Percentiles rank a stretch among this genome's conserved stretches.
Conservation (phyloP, 1,139 yeast genomes). For the Blastobotrys illinoisensis region DNA sequence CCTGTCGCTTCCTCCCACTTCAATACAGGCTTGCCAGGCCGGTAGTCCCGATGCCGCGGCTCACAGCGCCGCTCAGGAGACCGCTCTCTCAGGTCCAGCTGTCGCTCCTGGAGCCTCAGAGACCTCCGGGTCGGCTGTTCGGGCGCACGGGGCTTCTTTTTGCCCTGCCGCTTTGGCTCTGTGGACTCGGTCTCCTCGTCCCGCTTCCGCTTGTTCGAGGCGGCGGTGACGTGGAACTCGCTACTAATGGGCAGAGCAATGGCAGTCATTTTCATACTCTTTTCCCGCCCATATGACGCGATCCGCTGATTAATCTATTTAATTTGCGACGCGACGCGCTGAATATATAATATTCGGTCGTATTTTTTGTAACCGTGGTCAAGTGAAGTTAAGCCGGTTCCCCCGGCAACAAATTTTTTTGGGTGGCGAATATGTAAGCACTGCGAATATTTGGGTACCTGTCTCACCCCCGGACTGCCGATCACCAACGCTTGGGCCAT, state of each 20-base stretch:
- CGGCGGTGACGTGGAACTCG: background rate
- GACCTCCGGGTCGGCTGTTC: constrained; percentile 13
- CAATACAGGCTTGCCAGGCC: constrained; percentile 15
- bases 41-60: constrained; percentile 18
- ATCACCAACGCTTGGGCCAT: too few species aligned
- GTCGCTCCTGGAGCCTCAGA: constrained; percentile 15
- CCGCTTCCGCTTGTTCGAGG: background rate
- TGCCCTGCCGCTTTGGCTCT: background rate
- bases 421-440: background rate
- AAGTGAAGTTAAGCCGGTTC: background rate
- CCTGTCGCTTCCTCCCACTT: constrained; percentile 8
- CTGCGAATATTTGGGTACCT: background rate
- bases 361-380: background rate
- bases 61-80: constrained; percentile 21
- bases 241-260: background rate
- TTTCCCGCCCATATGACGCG: background rate
- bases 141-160: background rate
- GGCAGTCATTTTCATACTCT: background rate
- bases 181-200: background rate
- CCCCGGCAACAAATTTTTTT: background rate
- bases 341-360: background rate
- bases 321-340: background rate
- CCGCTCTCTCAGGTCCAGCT: constrained; percentile 13
- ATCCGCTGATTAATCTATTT: background rate
- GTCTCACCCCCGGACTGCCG: too few species aligned